These are phyloP conservation scores for Lentinula edodes DNA, from an alignment of 768 basidiomycete genomes.

Conservation along the genomic window DNA sequence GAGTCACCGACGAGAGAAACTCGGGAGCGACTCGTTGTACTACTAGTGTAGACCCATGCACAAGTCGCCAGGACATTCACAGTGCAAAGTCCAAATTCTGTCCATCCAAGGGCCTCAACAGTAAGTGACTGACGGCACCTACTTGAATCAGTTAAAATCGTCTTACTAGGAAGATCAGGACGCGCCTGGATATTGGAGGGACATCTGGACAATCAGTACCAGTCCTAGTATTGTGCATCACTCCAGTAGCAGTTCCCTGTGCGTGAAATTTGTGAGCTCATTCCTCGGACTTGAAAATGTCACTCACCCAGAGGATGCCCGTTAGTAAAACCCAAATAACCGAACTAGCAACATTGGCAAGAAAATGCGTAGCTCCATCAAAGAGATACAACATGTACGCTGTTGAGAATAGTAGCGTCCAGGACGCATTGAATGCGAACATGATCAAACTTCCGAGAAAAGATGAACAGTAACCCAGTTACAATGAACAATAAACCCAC, in stretches of 20 bases:
- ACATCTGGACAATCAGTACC: slow-evolving; percentile 54
- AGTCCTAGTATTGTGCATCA: slow-evolving; percentile 59
- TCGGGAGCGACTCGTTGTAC: slow-evolving; percentile 15
- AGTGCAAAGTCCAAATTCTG: slow-evolving; percentile 59
- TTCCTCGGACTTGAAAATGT: background rate
- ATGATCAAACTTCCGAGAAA: slow-evolving; percentile 41
- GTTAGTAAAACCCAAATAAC: slow-evolving; percentile 68
- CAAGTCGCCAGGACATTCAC: slow-evolving; percentile 52
- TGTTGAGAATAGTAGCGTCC: slow-evolving; percentile 69
- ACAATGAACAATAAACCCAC: slow-evolving; percentile 29
- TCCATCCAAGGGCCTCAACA: slow-evolving; percentile 73
- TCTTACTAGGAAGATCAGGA: slow-evolving; percentile 16
- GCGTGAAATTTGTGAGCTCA: background rate
- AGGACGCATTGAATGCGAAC: slow-evolving; percentile 59
- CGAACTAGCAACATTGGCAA: slow-evolving; percentile 77
- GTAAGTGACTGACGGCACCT: slow-evolving; percentile 72
- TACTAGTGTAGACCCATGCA: slow-evolving; percentile 35
- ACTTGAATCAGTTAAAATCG: slow-evolving; percentile 2
- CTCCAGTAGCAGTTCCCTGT: slow-evolving; percentile 62
- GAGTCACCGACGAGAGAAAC: slow-evolving; percentile 25
- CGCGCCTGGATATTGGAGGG: slow-evolving; percentile 48
- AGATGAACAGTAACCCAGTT: background rate
- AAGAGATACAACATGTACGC: slow-evolving; percentile 71
- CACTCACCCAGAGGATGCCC: slow-evolving; percentile 59
- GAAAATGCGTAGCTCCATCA: slow-evolving; percentile 56